These are phyloP conservation scores for Quercus variabilis DNA, from an alignment of 306 rosid species.

Conservation along the genomic window DNA sequence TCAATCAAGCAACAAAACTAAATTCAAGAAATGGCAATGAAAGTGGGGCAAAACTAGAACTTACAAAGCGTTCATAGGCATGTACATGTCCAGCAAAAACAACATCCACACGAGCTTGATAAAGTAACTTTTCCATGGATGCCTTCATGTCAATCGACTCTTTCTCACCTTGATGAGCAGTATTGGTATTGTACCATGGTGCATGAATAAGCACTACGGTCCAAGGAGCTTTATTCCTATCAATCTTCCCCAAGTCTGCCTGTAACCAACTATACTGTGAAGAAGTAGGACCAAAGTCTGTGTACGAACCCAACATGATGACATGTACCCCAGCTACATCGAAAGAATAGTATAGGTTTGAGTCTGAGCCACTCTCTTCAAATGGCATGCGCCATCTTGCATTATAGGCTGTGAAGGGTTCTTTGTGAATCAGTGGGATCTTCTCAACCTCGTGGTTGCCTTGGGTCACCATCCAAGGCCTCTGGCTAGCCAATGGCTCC, in stretches of 20 bases:
- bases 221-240: conserved; percentile 69
- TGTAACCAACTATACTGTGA: conserved; percentile 67
- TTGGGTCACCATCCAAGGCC: conserved; percentile 96
- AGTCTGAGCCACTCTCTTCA: conserved; percentile 59
- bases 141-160: conserved; percentile 63
- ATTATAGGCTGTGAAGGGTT: conserved; percentile 69
- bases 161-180: conserved; percentile 63
- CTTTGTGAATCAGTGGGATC: conserved; percentile 27
- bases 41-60: conserved; percentile 10
- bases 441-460: conserved; percentile 82
- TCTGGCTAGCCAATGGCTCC: conserved; percentile 65
- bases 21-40: no score
- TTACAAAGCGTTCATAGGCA: conserved; percentile 89
- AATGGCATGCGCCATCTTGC: conserved; percentile 86
- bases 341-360: conserved; percentile 85
- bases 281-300: conserved; percentile 47
- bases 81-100: conserved; percentile 84
- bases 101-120: conserved; percentile 60
- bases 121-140: conserved; percentile 67
- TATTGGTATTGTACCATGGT: conserved; percentile 83
- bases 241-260: conserved; percentile 45
- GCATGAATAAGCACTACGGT: conserved; percentile 61
- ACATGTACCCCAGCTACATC: conserved; percentile 70
- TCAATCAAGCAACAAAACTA: not conserved
- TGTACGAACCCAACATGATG: conserved; percentile 82